These are phyloP conservation scores for Candida sakaeoensis DNA, from an alignment of 805 yeast species.

Conservation along the genomic window DNA sequence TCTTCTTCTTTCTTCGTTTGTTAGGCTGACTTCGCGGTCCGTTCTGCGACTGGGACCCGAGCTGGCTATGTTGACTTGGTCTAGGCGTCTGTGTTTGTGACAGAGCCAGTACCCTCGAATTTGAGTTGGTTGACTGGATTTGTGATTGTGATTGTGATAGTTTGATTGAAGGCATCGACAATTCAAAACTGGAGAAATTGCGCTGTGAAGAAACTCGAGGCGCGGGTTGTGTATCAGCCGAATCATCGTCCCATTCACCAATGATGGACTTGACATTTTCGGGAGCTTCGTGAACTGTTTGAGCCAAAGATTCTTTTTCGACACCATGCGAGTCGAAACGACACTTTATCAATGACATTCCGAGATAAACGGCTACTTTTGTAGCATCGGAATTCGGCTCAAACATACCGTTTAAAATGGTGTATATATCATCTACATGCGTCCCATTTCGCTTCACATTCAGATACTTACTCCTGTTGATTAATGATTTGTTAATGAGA, in stretches of 20 bases:
- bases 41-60: too few relatives aligned
- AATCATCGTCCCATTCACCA: conserved; percentile 10
- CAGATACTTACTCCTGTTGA: conserved; percentile 1
- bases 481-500: conserved; percentile 8
- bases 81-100: conserved; percentile 1
- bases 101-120: not conserved
- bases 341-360: conserved; percentile 8
- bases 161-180: conserved; percentile 18
- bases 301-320: conserved; percentile 5
- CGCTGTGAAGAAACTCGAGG: not conserved
- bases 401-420: not conserved
- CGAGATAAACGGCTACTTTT: conserved; percentile 2
- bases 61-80: conserved; percentile 5
- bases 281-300: conserved; percentile 8
- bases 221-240: not conserved
- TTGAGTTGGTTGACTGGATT: not conserved
- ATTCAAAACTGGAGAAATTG: conserved; percentile 1
- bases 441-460: not conserved
- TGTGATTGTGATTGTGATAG: conserved; percentile 11
- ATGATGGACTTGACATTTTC: conserved; percentile 7
- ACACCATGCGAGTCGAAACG: not conserved
- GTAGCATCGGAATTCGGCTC: not conserved
- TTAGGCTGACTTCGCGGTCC: too few relatives aligned
- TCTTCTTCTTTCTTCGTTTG: conserved; percentile 37
- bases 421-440: conserved; percentile 7